These are phyloP conservation scores for Oidium heveae DNA, from an alignment of 2,329 filamentous ascomycete species.

Conservation along the genomic window DNA sequence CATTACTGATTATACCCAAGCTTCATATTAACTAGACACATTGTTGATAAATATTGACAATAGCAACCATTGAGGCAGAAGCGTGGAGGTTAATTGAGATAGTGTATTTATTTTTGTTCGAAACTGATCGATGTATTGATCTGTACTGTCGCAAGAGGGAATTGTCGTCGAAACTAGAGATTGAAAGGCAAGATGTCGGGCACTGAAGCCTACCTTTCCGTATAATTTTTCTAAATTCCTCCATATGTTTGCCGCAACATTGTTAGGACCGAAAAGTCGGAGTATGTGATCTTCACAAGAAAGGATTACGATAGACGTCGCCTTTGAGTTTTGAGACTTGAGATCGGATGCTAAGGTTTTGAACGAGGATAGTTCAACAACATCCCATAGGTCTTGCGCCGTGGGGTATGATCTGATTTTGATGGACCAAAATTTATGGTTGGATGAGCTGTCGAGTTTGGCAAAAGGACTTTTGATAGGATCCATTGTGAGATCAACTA, in stretches of 20 bases:
- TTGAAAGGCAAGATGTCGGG: background rate
- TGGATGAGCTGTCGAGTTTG: background rate
- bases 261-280: background rate
- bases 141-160: background rate
- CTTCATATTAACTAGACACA: background rate
- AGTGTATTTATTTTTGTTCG: background rate
- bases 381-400: background rate
- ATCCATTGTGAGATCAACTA: background rate
- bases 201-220: background rate
- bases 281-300: background rate
- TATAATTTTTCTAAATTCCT: background rate
- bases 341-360: background rate
- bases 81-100: background rate
- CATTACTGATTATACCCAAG: background rate
- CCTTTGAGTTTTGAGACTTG: background rate
- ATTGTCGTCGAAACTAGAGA: background rate
- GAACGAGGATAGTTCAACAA: background rate
- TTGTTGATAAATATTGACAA: background rate
- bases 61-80: background rate
- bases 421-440: background rate
- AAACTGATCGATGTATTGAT: background rate
- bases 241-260: background rate
- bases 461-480: background rate
- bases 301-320: background rate
- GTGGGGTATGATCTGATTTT: background rate